These are phyloP conservation scores for Microbotryum silenes-acaulis DNA, from an alignment of 1,284 basidiomycete species.

Conservation along the genomic window DNA sequence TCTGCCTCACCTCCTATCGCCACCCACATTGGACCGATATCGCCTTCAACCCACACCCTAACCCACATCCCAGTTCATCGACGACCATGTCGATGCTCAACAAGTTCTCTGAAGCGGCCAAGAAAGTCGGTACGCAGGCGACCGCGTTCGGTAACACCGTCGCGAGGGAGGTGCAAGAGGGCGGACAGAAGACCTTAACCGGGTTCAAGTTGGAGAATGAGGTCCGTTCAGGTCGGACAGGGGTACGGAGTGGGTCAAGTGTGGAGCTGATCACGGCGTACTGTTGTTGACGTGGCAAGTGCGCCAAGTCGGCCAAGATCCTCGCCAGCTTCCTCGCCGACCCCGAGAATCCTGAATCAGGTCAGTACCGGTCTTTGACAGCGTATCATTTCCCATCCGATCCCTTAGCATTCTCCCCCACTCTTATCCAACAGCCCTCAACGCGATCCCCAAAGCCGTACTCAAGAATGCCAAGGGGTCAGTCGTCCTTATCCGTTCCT, in stretches of 20 bases:
- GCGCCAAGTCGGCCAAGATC: constrained; percentile 87
- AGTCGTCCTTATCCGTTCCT: constrained; percentile 24
- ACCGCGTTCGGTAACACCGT: constrained; percentile 61
- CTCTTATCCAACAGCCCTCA: constrained; percentile 54
- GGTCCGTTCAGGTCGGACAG: constrained; percentile 7
- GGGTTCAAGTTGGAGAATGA: constrained; percentile 58
- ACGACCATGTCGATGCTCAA: constrained; percentile 54
- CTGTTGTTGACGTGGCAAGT: constrained; percentile 51
- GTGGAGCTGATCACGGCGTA: no score
- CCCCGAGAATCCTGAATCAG: constrained; percentile 71
- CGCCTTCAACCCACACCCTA: not conserved
- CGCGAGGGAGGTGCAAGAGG: constrained; percentile 58
- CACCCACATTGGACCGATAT: not conserved
- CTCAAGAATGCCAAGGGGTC: constrained; percentile 77
- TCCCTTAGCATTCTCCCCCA: no score
- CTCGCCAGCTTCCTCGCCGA: constrained; percentile 85
- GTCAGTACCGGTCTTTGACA: no score
- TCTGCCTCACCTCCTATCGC: no score
- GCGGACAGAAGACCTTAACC: constrained; percentile 66
- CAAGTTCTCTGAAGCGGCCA: constrained; percentile 69
- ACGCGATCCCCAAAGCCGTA: constrained; percentile 90
- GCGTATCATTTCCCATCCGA: no score
- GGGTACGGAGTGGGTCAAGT: no score
- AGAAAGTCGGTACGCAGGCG: constrained; percentile 71
- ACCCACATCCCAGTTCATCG: not conserved